Base-by-base conservation (phyloP, 2,329 filamentous ascomycete genomes). In the Trichophyton mentagrophytes region DNA sequence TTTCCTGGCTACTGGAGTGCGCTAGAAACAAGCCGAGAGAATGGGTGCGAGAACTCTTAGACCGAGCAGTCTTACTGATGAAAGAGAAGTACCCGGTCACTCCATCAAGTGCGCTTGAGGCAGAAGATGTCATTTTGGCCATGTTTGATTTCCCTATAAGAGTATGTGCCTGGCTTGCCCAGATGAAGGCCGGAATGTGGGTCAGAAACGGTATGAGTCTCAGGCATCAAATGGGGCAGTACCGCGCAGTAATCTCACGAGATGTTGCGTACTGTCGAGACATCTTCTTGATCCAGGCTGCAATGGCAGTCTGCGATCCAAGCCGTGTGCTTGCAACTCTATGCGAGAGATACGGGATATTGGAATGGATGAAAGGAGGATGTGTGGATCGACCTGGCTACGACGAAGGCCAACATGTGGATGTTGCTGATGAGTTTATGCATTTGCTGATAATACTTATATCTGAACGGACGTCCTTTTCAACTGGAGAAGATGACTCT, bases 141-240 rank as follows among this genome's bases (percentile, higher is more conserved):
- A 84, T 90, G 58, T 96, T 99, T 68, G 93, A 99, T 72, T 96
- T 89, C 68, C 92, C 95, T 0, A 79, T 99, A 3, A 83, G 95
- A 59, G 91, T 97, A 0, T 96, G 90, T 71, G 90, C 90, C 20
- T 99, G 93, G 93, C 79, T 99, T 36, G 89, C 93, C 4, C 95
- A 99, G 76, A 97, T 99, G 85, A 96, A 95, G 72, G 90, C 92
- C 17, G 89, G 90, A 58, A 95, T 97, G 85, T 99, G 95, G 93
- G 92, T 99, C 64, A 85, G 93, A 61, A 99, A 99, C 70, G 93
- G 93, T 1, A 90, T 99, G 69, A 97, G 92, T 68, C 81, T 99
- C 58, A 85, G 92, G 44, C 93, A 99, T 71, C 93, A 99, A 73
- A 93, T 95, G 71, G 88, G 88, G 59, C 93, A 91, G 17, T 99